These are phyloP conservation scores for Buddleja alternifolia DNA, from an alignment of 257 asterid species.

Conservation along the genomic window DNA sequence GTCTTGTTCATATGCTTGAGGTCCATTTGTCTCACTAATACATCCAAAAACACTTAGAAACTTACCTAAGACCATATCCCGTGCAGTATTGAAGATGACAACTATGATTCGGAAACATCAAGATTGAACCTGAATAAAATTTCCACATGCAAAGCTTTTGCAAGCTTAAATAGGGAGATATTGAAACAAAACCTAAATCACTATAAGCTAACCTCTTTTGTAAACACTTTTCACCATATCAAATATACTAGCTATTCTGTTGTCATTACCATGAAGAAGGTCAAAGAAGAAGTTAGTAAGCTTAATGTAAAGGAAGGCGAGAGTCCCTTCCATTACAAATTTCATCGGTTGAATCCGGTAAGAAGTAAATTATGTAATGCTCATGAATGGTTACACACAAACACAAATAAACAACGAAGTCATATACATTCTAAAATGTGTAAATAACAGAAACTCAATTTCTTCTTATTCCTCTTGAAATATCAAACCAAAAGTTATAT, in stretches of 20 bases:
- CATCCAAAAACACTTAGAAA: conserved; percentile 21
- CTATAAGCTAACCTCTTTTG: not conserved
- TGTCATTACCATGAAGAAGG: conserved; percentile 7
- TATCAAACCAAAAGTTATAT: not conserved
- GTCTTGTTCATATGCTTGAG: conserved; percentile 2
- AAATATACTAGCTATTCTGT: conserved; percentile 6
- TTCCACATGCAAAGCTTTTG: conserved; percentile 21
- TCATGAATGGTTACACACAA: not conserved
- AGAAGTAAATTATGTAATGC: not conserved
- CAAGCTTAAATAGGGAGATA: conserved; percentile 22
- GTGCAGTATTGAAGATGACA: conserved; percentile 19
- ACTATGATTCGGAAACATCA: conserved; percentile 24
- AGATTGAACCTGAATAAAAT: conserved; percentile 33
- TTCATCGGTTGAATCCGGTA: conserved; percentile 23
- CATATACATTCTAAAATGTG: too few species aligned
- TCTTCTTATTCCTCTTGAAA: too few species aligned
- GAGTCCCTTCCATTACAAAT: conserved; percentile 19
- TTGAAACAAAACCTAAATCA: conserved; percentile 13
- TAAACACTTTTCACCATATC: not conserved
- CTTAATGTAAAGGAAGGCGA: conserved; percentile 7
- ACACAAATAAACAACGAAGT: not conserved
- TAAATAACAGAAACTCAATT: too few species aligned
- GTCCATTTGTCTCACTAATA: conserved; percentile 6
- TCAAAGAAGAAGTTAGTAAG: conserved; percentile 12
- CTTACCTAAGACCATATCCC: conserved; percentile 12